These are phyloP conservation scores for Chlorella sp. DNA, from an alignment of 139 green algal genomes.

Conservation along the genomic window DNA sequence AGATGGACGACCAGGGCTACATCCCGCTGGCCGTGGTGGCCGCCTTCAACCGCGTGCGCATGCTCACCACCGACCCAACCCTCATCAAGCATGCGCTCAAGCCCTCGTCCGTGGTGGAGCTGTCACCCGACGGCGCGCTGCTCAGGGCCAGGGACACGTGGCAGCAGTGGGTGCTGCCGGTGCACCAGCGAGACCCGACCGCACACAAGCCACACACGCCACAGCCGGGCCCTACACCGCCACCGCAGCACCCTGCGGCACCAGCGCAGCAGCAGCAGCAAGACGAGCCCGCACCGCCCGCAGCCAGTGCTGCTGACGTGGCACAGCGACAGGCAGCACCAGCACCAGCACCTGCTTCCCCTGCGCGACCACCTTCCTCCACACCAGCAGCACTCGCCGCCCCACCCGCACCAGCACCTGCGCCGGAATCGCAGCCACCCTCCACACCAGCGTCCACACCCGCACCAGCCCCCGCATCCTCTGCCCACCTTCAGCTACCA, in stretches of 20 bases:
- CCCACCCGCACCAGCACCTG: no score
- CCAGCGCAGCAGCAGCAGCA: no score
- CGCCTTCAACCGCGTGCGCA: constrained; percentile 88
- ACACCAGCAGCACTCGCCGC: background rate
- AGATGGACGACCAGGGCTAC: constrained; percentile 88
- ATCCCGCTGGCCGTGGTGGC: constrained; percentile 80
- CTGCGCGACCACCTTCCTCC: background rate
- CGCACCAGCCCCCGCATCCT: no score
- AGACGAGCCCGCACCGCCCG: no score
- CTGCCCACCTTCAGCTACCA: no score
- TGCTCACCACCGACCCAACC: constrained; percentile 80
- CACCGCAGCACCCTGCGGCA: background rate
- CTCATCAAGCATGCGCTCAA: constrained; percentile 62
- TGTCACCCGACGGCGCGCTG: constrained; percentile 43
- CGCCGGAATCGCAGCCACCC: no score
- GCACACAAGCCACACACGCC: constrained; percentile 1
- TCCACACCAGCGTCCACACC: no score
- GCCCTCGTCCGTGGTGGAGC: constrained; percentile 29
- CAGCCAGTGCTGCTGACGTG: no score
- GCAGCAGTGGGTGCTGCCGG: constrained; percentile 69
- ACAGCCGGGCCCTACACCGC: no score
- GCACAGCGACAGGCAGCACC: background rate
- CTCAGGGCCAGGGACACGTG: constrained; percentile 51
- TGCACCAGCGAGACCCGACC: constrained; percentile 48
- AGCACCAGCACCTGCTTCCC: constrained; percentile 2